Conservation (phyloP, 208 protist species). For the Naegleria fowleri region DNA sequence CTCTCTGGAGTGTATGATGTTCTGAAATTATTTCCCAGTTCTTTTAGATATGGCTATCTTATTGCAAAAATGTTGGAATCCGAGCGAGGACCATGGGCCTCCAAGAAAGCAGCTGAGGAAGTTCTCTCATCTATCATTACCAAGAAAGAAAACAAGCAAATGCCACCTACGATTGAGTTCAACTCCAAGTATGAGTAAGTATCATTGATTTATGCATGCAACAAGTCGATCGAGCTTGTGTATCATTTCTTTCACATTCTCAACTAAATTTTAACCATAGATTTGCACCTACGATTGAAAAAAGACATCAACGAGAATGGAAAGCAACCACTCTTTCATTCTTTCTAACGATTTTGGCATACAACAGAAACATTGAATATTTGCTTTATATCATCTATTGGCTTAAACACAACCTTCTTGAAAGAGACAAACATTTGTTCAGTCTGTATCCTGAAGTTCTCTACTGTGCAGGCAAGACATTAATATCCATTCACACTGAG, state of each 20-base stretch:
- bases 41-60: background rate
- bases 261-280: no score
- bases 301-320: background rate
- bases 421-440: background rate
- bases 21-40: background rate
- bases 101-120: background rate
- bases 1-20: background rate
- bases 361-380: background rate
- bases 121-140: background rate
- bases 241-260: no score
- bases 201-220: no score
- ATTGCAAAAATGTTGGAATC: background rate
- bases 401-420: background rate
- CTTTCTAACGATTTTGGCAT: background rate
- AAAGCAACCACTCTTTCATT: background rate
- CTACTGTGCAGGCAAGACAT: background rate
- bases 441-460: background rate
- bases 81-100: background rate
- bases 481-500: background rate
- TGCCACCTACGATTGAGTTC: background rate
- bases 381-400: background rate
- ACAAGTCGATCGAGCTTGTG: no score
- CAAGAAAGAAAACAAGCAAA: background rate
- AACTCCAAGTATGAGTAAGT: no score
- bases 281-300: background rate